These are phyloP conservation scores for Lasiodiplodia citricola DNA, from an alignment of 2,329 filamentous ascomycete genomes.

Conservation along the genomic window DNA sequence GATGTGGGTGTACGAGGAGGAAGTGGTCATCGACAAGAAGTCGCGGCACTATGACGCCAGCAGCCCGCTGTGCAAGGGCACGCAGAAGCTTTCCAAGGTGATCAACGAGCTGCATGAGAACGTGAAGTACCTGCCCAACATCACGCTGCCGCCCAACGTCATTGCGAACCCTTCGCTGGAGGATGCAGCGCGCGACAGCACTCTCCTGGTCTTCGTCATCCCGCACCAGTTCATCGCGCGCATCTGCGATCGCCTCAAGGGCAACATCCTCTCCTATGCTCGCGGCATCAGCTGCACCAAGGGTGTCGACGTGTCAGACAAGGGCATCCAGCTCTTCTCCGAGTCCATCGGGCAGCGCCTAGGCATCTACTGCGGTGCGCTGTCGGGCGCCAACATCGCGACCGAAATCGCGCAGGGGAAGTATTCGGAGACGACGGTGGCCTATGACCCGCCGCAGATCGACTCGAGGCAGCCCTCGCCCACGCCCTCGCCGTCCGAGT, in stretches of 20 bases:
- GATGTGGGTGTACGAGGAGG: slow-evolving; percentile 99
- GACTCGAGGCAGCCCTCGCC: slow-evolving; percentile 79
- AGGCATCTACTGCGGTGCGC: slow-evolving; percentile 93
- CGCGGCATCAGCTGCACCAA: slow-evolving; percentile 98
- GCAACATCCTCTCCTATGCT: slow-evolving; percentile 88
- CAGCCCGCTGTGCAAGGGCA: slow-evolving; percentile 50
- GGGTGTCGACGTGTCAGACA: slow-evolving; percentile 89
- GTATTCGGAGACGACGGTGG: slow-evolving; percentile 95
- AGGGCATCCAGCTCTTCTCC: slow-evolving; percentile 86
- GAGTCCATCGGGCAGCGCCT: slow-evolving; percentile 91
- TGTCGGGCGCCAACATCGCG: slow-evolving; percentile 96
- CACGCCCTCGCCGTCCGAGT: slow-evolving; percentile 53
- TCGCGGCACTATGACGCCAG: slow-evolving; percentile 75
- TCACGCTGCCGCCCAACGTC: slow-evolving; percentile 81
- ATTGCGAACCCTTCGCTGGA: slow-evolving; percentile 81
- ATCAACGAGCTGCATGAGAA: slow-evolving; percentile 97
- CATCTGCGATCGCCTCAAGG: slow-evolving; percentile 82
- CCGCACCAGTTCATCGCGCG: slow-evolving; percentile 94
- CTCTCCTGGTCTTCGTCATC: slow-evolving; percentile 93
- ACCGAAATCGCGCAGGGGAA: slow-evolving; percentile 94
- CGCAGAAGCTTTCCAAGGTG: slow-evolving; percentile 83
- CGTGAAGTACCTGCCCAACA: slow-evolving; percentile 94
- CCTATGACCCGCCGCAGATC: slow-evolving; percentile 89
- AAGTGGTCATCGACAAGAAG: slow-evolving; percentile 73
- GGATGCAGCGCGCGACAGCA: slow-evolving; percentile 81